phyloP scores from a whole-genome alignment of 2,329 filamentous ascomycete genomes.

The Purpureocillium lavendulum region DNA sequence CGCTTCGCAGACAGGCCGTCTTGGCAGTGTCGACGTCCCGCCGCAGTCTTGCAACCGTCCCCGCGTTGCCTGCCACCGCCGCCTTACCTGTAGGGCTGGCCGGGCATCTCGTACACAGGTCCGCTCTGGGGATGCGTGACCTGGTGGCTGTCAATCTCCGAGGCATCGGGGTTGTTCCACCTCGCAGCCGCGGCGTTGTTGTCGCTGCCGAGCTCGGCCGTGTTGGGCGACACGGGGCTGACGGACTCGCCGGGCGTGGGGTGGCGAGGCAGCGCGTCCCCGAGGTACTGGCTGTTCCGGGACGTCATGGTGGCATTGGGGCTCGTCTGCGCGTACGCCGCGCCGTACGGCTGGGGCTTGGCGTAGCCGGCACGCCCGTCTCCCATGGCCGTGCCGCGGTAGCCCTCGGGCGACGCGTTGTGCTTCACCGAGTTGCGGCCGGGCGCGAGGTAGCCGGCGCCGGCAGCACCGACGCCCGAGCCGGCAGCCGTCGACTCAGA shows the following conservation, averaged over 20 bases:
- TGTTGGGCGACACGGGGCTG: conserved; percentile 6
- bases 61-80: not conserved
- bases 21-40: not conserved
- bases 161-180: conserved; percentile 25
- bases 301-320: conserved; percentile 9
- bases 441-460: conserved; percentile 15
- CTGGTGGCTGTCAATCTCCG: conserved; percentile 29
- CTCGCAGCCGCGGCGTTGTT: conserved; percentile 19
- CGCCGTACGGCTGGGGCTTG: conserved; percentile 26
- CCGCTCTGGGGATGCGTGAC: conserved; percentile 23
- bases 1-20: too few relatives aligned
- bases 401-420: conserved; percentile 21
- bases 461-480: conserved; percentile 1
- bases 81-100: conserved; percentile 25
- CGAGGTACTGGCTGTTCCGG: conserved; percentile 6
- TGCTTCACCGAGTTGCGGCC: conserved; percentile 15
- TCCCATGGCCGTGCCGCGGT: conserved; percentile 29
- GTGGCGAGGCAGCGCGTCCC: conserved; percentile 15
- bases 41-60: not conserved
- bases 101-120: conserved; percentile 34
- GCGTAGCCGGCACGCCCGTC: conserved; percentile 30
- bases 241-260: conserved; percentile 14
- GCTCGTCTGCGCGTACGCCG: conserved; percentile 15
- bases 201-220: conserved; percentile 11
- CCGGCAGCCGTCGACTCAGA: conserved; percentile 17